Conservation (phyloP, 352 stramenopile species). For the Peronospora farinosa region DNA sequence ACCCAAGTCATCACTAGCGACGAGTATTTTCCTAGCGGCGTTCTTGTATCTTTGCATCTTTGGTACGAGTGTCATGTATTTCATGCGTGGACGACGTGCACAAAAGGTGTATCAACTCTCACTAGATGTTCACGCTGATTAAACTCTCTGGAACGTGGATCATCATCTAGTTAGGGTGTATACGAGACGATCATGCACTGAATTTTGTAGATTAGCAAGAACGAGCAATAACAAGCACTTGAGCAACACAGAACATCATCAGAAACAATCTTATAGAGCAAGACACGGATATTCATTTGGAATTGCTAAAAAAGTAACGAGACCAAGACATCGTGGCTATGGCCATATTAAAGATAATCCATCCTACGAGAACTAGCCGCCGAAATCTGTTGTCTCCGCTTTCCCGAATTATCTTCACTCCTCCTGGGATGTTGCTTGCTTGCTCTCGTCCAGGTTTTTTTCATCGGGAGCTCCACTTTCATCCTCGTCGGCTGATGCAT, state of each 20-base stretch:
- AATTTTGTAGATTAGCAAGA: conserved; percentile 53
- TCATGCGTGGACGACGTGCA: conserved; percentile 61
- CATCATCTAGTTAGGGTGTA: conserved; percentile 17
- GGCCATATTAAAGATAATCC: too few relatives aligned
- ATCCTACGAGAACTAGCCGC: neutral
- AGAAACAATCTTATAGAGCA: conserved; percentile 25
- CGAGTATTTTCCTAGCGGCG: conserved; percentile 81
- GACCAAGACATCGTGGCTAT: too few relatives aligned
- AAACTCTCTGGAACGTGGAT: conserved; percentile 9
- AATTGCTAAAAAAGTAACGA: too few relatives aligned
- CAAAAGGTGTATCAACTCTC: conserved; percentile 87
- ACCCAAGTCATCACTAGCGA: conserved; percentile 75
- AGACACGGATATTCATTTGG: conserved; percentile 3
- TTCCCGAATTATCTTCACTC: conserved; percentile 21
- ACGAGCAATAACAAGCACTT: conserved; percentile 8
- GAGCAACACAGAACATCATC: conserved; percentile 1
- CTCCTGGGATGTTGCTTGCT: conserved; percentile 10
- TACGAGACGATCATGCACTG: conserved; percentile 9
- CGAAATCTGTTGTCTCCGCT: conserved; percentile 5
- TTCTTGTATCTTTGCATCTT: conserved; percentile 84
- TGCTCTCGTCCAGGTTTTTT: conserved; percentile 23
- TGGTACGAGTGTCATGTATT: conserved; percentile 83
- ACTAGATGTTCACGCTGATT: conserved; percentile 80
- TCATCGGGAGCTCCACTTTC: conserved; percentile 1
- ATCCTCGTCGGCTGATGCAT: conserved; percentile 23